These are phyloP conservation scores for Proliferodiscus dingleyae DNA, from an alignment of 2,329 filamentous ascomycete genomes.

Conservation along the genomic window DNA sequence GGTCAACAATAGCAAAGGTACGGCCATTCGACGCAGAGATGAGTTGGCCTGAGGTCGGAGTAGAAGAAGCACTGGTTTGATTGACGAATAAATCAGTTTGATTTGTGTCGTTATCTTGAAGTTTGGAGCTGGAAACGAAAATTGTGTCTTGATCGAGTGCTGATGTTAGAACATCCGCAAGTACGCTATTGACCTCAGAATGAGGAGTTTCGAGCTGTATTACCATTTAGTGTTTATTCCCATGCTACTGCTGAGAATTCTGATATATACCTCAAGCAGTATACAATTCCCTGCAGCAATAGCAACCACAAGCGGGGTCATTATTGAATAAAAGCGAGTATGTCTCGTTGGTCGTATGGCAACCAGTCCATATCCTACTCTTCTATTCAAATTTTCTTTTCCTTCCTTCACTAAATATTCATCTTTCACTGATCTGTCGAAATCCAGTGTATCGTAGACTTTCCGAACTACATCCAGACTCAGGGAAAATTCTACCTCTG, in stretches of 20 bases:
- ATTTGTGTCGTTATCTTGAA: constrained; percentile 25
- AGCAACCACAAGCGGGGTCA: constrained; percentile 41
- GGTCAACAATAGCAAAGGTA: constrained; percentile 54
- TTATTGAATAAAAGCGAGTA: constrained; percentile 43
- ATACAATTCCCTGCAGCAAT: constrained; percentile 48
- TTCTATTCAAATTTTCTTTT: constrained; percentile 33
- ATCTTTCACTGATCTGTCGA: constrained; percentile 33
- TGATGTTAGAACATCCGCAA: constrained; percentile 34
- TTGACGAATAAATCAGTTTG: constrained; percentile 17
- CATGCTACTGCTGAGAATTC: background rate
- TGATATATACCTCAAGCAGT: constrained; percentile 39
- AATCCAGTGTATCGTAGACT: constrained; percentile 37
- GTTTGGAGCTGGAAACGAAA: constrained; percentile 34
- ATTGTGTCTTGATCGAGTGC: constrained; percentile 46
- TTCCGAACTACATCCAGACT: constrained; percentile 36
- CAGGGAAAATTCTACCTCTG: constrained; percentile 38
- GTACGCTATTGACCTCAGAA: constrained; percentile 38
- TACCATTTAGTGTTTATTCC: background rate
- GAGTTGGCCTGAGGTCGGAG: constrained; percentile 12
- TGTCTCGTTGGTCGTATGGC: constrained; percentile 45
- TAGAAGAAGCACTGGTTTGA: constrained; percentile 2
- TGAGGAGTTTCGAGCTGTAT: constrained; percentile 7
- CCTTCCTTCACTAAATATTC: constrained; percentile 40
- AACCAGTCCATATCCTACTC: constrained; percentile 37
- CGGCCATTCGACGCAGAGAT: constrained; percentile 35